phyloP scores from a whole-genome alignment of 2,329 filamentous ascomycete genomes.

The Pseudopithomyces chartarum region DNA sequence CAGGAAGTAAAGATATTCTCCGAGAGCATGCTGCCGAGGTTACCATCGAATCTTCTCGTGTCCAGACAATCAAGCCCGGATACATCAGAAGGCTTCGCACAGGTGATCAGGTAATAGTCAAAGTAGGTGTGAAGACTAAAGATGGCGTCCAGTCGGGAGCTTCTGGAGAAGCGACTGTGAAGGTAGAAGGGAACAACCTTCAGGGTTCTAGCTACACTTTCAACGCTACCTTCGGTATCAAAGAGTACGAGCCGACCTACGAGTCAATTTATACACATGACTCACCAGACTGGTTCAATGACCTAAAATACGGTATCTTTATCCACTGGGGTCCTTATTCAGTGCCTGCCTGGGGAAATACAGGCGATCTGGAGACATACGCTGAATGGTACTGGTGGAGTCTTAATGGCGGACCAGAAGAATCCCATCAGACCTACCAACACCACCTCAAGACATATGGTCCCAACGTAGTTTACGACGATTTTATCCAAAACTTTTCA shows the following conservation, averaged over 20 bases:
- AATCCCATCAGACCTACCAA: slow-evolving; percentile 50
- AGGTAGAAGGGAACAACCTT: slow-evolving; percentile 1
- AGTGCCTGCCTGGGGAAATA: slow-evolving; percentile 61
- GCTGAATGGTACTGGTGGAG: slow-evolving; percentile 58
- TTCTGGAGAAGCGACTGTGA: slow-evolving; percentile 11
- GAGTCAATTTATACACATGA: slow-evolving; percentile 18
- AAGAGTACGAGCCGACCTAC: slow-evolving; percentile 14
- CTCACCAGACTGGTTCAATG: slow-evolving; percentile 55
- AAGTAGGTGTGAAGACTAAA: slow-evolving; percentile 12
- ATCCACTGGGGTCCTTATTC: slow-evolving; percentile 65
- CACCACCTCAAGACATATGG: slow-evolving; percentile 59
- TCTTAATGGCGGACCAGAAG: slow-evolving; percentile 44
- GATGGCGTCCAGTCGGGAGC: slow-evolving; percentile 1
- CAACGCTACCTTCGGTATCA: slow-evolving; percentile 15
- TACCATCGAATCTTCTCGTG: slow-evolving; percentile 4
- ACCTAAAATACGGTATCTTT: slow-evolving; percentile 64
- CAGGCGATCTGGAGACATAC: slow-evolving; percentile 45
- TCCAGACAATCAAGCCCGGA: slow-evolving; percentile 15
- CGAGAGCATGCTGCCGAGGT: slow-evolving; percentile 9
- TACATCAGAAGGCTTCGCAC: slow-evolving; percentile 18
- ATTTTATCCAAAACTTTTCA: slow-evolving; percentile 61
- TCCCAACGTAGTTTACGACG: slow-evolving; percentile 58
- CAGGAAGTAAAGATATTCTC: slow-evolving; percentile 3
- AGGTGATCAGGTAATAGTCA: slow-evolving; percentile 19
- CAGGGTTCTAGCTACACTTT: slow-evolving; percentile 5